phyloP scores from a whole-genome alignment of 768 basidiomycete genomes.

The Myochromella boudieri region DNA sequence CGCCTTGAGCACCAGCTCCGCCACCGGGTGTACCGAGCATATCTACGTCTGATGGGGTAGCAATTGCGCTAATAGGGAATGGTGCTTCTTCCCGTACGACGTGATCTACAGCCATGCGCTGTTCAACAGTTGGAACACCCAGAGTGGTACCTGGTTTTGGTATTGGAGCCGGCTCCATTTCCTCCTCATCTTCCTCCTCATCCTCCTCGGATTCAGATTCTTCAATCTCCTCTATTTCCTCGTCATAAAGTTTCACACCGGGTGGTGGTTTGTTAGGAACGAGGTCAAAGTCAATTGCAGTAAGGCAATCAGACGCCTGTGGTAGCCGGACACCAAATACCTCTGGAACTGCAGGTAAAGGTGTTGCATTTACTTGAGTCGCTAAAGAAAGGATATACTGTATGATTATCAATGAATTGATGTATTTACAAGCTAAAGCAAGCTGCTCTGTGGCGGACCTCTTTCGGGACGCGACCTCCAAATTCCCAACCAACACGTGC shows the following conservation, averaged over 20 bases:
- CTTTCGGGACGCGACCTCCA: constrained; percentile 85
- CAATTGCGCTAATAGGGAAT: constrained; percentile 60
- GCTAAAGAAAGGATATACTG: constrained; percentile 81
- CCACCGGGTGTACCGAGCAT: constrained; percentile 52
- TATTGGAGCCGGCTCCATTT: constrained; percentile 69
- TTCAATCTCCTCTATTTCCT: constrained; percentile 81
- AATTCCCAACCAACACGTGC: constrained; percentile 93
- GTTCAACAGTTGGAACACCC: no score
- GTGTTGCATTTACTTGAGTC: constrained; percentile 77
- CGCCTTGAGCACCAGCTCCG: constrained; percentile 27
- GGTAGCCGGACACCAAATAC: constrained; percentile 88
- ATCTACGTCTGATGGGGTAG: constrained; percentile 69
- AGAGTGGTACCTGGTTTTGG: constrained; percentile 32
- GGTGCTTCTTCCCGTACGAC: constrained; percentile 45
- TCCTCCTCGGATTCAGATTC: constrained; percentile 69
- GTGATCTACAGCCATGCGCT: constrained; percentile 34
- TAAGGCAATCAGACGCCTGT: constrained; percentile 65
- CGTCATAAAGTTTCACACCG: constrained; percentile 71
- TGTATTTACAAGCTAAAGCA: neutral
- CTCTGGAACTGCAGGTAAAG: constrained; percentile 83
- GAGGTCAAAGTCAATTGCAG: constrained; percentile 82
- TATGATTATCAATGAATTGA: neutral
- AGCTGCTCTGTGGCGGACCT: constrained; percentile 48
- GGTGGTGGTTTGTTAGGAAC: constrained; percentile 85
- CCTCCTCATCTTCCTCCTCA: constrained; percentile 58